Conservation (phyloP, 2,329 filamentous ascomycete species). For the Phoma sp. region DNA sequence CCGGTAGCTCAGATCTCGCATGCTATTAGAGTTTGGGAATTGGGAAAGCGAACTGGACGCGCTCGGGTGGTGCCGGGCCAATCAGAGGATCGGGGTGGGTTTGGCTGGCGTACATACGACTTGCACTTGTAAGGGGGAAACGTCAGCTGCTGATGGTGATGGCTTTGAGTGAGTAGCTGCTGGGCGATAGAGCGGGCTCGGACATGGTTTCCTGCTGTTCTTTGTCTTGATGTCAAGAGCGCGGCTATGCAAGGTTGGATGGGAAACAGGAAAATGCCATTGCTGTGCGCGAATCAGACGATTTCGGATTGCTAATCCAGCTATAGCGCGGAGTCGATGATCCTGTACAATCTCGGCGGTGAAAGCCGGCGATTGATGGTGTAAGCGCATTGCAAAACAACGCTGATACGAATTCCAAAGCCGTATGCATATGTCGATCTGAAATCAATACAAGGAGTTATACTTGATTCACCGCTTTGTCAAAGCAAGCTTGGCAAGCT, state of each 20-base stretch:
- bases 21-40: not conserved
- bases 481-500: not conserved
- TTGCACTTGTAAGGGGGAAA: too few species aligned
- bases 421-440: not conserved
- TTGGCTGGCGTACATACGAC: too few species aligned
- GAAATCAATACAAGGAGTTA: not conserved
- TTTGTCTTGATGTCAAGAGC: constrained; percentile 5
- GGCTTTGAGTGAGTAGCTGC: not conserved
- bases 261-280: too few species aligned
- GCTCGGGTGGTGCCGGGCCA: constrained; percentile 11
- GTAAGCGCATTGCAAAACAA: not conserved
- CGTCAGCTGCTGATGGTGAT: not conserved
- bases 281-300: not conserved
- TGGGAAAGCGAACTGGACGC: not conserved
- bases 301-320: not conserved
- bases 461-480: not conserved
- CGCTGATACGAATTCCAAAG: not conserved
- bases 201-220: not conserved
- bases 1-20: constrained; percentile 9
- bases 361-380: not conserved
- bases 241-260: not conserved
- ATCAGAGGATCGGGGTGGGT: not conserved
- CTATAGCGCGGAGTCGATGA: not conserved
- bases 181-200: not conserved
- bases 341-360: not conserved